Conservation (phyloP, 164 flowering plant genomes). For the Piper betle region DNA sequence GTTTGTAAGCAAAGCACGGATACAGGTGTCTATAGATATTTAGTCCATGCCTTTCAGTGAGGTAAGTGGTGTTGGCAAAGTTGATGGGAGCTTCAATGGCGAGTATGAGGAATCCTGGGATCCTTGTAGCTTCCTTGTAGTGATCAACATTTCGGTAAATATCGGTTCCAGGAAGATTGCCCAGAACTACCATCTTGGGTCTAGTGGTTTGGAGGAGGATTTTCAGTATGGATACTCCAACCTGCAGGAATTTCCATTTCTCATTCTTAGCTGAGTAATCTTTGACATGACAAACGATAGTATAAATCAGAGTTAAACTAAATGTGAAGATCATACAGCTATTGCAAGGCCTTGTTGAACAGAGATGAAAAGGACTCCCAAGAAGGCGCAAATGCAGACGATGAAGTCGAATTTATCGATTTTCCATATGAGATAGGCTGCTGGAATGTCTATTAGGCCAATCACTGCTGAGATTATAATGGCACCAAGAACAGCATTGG, state of each 20-base stretch:
- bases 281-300: background rate
- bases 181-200: slow-evolving; percentile 61
- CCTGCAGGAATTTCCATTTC: slow-evolving; percentile 22
- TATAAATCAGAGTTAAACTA: background rate
- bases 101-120: slow-evolving; percentile 68
- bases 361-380: slow-evolving; percentile 75
- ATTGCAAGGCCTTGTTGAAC: slow-evolving; percentile 72
- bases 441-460: slow-evolving; percentile 74
- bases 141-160: slow-evolving; percentile 56
- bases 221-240: slow-evolving; percentile 73
- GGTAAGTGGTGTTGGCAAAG: slow-evolving; percentile 71
- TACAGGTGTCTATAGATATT: background rate
- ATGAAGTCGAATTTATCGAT: slow-evolving; percentile 73
- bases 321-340: slow-evolving; percentile 36
- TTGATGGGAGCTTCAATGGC: slow-evolving; percentile 76
- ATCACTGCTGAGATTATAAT: slow-evolving; percentile 80
- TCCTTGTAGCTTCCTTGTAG: slow-evolving; percentile 50
- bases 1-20: background rate
- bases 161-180: slow-evolving; percentile 63
- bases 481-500: slow-evolving; percentile 70
- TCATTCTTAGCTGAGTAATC: no score
- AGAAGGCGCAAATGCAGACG: slow-evolving; percentile 61
- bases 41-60: slow-evolving; percentile 60
- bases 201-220: slow-evolving; percentile 66
- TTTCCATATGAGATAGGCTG: slow-evolving; percentile 64